Base-by-base conservation (phyloP, 805 yeast species). In the Candida suzukii region DNA sequence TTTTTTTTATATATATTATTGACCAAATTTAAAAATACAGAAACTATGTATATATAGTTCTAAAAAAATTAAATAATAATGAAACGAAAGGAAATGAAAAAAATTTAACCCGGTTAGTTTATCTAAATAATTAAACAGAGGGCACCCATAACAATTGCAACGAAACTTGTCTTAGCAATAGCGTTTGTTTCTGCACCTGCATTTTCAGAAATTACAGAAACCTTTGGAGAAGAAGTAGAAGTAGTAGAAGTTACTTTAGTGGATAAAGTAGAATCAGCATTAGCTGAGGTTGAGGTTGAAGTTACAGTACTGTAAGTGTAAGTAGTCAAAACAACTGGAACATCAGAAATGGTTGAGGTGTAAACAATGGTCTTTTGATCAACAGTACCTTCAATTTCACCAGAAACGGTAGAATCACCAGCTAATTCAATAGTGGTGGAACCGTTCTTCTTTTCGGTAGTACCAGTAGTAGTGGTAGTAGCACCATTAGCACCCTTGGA, bases 251-350 rank as follows among this genome's bases (percentile, higher is more conserved):
- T 11, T 4, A 41, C 11, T 3, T 25, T 21, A 16, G 46, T 40
- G 6, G 44, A 5, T n/a, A 18, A 5, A 28, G 34, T 28, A 13
- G 33, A 21, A 21, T 3, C 2, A 16, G 24, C n/a, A n/a, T n/a
- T 19, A 21, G 25, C 4, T 25, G 37, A 24, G 14, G 29, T 7
- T 34, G n/a, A 19, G 17, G 35, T 21, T 8, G 35, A 21, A n/a
- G 35, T 31, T 13, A 13, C 26, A 8, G 35, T 14, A 12, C 7
- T 14, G 13, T 10, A 28, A 30, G 41, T 27, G 48, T 49, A 51
- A 2, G 59, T 53, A 19, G 61, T 56, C 43, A 54, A 46, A 24
- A 45, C 51, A 27, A 55, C 59, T 10, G 55, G 45, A 20, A 50
- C 46, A 22, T 42, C 47, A n/a, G 56, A 52, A 36, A 52, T 46